phyloP scores from a whole-genome alignment of 352 stramenopile species.

The Thalassiosira mediterranea region DNA sequence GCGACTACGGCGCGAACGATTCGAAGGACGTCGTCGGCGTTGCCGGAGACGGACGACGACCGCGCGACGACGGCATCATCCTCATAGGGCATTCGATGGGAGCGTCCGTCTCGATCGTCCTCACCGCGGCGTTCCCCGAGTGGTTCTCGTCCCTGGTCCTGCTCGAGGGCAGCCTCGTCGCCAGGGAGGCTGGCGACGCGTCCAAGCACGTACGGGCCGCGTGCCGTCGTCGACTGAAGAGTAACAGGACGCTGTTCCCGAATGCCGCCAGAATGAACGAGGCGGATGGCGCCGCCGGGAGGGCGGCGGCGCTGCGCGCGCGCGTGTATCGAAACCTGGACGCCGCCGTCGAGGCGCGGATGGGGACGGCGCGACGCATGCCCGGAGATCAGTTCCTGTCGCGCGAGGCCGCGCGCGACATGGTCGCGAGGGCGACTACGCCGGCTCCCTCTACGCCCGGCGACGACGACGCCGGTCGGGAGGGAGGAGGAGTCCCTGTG shows the following conservation, averaged over 20 bases:
- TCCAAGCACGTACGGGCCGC: conserved; percentile 53
- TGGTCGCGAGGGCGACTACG: conserved; percentile 64
- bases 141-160: conserved; percentile 60
- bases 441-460: no score
- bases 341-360: conserved; percentile 49
- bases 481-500: conserved; percentile 6
- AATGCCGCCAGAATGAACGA: conserved; percentile 12
- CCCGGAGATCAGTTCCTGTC: conserved; percentile 77
- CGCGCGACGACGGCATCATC: conserved; percentile 39
- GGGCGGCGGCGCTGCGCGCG: background rate
- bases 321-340: conserved; percentile 60
- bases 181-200: conserved; percentile 44
- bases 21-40: no score
- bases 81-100: conserved; percentile 83
- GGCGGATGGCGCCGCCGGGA: background rate
- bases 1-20: background rate
- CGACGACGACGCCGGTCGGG: background rate
- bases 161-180: conserved; percentile 61
- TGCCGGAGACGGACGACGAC: no score
- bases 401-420: conserved; percentile 57
- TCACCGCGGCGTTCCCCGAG: conserved; percentile 72
- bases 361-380: conserved; percentile 59
- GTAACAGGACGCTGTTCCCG: conserved; percentile 49
- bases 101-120: conserved; percentile 55
- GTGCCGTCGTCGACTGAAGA: conserved; percentile 45